Percentiles rank a stretch among this genome's conserved stretches.
These are phyloP conservation scores for Dictyophora rubrovolvata DNA, from an alignment of 768 basidiomycete genomes.

Conservation along the genomic window DNA sequence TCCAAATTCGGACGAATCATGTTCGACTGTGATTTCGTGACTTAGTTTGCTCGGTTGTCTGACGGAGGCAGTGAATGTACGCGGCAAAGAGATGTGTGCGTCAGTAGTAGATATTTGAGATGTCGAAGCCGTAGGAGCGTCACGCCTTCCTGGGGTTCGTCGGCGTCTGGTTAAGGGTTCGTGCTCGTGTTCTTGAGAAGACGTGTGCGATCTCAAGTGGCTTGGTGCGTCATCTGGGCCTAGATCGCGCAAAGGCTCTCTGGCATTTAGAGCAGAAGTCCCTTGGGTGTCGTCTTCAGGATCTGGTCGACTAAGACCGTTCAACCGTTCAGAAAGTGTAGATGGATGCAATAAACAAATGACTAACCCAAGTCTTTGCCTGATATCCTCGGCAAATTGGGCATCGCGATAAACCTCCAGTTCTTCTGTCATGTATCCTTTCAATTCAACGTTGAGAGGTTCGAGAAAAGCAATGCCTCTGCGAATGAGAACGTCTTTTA, in stretches of 20 bases:
- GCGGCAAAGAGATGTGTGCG: too few species aligned
- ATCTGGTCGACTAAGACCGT: neutral
- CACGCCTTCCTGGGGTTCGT: constrained; percentile 1
- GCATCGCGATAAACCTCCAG: constrained; percentile 46
- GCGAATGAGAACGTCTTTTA: constrained; percentile 59
- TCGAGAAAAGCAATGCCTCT: constrained; percentile 71
- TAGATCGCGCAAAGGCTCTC: constrained; percentile 17
- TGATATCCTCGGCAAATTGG: constrained; percentile 54
- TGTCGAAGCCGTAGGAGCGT: neutral
- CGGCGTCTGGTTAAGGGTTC: constrained; percentile 29
- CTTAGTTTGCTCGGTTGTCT: constrained; percentile 14
- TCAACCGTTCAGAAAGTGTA: neutral
- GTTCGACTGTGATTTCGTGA: constrained; percentile 25
- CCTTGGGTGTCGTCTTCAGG: constrained; percentile 1
- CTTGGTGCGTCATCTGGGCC: constrained; percentile 18
- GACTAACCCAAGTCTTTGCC: constrained; percentile 57
- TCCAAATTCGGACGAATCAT: constrained; percentile 19
- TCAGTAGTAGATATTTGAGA: constrained; percentile 15
- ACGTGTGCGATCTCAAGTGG: constrained; percentile 15
- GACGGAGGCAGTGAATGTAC: neutral
- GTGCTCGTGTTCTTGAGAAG: constrained; percentile 26
- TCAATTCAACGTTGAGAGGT: constrained; percentile 49
- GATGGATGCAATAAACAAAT: neutral
- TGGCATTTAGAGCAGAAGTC: neutral
- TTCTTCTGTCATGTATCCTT: constrained; percentile 56